A percentile compares a stretch with the other conserved stretches of the same genome.
Conservation (phyloP, 73 alveolate species). For the Tetrahymena elliotti region DNA sequence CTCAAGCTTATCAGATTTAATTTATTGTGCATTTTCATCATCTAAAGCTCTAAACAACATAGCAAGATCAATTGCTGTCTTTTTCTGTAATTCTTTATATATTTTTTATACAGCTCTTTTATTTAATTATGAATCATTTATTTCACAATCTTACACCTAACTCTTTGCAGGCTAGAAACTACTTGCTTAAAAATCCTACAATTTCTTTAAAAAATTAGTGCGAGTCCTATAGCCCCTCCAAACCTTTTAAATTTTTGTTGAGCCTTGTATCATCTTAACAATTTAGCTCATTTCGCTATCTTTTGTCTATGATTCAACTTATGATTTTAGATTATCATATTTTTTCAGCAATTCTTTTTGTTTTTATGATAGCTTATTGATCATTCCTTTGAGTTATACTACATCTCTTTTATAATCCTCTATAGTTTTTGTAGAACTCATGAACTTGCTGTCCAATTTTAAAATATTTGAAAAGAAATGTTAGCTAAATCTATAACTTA, state of each 20-base stretch:
- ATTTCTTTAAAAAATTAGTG: background rate
- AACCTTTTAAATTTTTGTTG: background rate
- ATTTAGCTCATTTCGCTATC: background rate
- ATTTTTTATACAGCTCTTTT: background rate
- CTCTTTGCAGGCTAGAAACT: background rate
- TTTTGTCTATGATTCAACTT: background rate
- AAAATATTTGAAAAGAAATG: background rate
- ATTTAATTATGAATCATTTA: background rate
- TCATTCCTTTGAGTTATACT: background rate
- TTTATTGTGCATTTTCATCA: background rate
- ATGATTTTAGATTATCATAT: background rate
- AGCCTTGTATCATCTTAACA: background rate
- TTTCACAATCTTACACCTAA: background rate
- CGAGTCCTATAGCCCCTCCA: background rate
- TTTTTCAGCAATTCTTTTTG: background rate
- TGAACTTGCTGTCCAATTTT: background rate
- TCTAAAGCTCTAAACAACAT: background rate
- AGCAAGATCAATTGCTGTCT: background rate
- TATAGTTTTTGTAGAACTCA: background rate
- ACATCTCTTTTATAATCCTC: background rate
- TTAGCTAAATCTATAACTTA: background rate
- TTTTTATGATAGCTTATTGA: background rate
- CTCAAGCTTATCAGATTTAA: background rate
- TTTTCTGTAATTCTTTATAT: background rate
- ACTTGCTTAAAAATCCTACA: background rate